Evolutionary conservation across 192 early-diverging fungal genomes (phyloP), one percentile per base, ranked within the genome.

Genomic region (Coemansia sp.): DNA sequence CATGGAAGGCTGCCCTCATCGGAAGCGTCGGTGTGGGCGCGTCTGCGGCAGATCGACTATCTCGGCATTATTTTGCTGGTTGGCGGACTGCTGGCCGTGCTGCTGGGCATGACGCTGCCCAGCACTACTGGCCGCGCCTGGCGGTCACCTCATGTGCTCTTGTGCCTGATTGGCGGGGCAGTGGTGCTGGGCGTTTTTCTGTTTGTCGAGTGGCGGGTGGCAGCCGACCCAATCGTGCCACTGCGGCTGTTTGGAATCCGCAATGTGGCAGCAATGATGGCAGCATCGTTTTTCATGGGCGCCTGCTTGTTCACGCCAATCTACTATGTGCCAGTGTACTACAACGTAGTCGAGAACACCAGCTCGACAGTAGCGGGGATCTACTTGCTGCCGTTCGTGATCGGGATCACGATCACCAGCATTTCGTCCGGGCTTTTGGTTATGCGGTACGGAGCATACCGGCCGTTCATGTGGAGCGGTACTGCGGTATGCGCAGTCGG

Each of bases 391-490:
- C 84, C 87, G n/a, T 81, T 87, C 19, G 80, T 83, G 2, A 66
- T 82, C 1, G 84, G 85, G 29, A 68, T 83, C 48, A 69, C 81
- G 63, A 63, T 88, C 50, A 72, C 76, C 40, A 84, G 82, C 83
- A 85, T 95, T 36, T 33, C 65, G 17, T 82, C 87, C 17, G 92
- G 94, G 24, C 65, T 86, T n/a, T 57, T 87, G 41, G 81, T 90
- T 6, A 83, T 86, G 24, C 65, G 75, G 35, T 72, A 81, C 26
- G 86, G 87, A 27, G 60, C 50, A 33, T 91, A 91, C 70, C 70
- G 83, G 6, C 80, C 84, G n/a, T 90, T 87, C 53, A 83, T 93
- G 70, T 87, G 82, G 79, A 34, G 83, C 34, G 95, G 92, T n/a
- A 72, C 77, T 21, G 80, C 84, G 4, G 59, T 95, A 10, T 77